Percentiles rank a stretch among this genome's conserved stretches.
Conservation (phyloP, 2,329 filamentous ascomycete species). For the Chrysosporium queenslandicum region DNA sequence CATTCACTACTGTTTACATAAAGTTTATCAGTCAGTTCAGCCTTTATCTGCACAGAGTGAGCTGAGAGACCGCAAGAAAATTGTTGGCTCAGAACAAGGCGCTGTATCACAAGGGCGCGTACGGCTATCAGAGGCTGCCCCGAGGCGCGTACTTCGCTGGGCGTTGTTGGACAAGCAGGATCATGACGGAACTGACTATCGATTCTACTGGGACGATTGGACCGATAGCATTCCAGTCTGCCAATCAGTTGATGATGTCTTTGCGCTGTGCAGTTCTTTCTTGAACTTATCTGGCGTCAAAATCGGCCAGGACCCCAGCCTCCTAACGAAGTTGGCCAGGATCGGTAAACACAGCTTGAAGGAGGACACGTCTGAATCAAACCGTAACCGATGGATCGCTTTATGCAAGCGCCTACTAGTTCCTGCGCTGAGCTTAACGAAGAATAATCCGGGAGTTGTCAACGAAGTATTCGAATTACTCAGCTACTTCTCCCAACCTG, state of each 20-base stretch:
- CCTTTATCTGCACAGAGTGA: slow-evolving; percentile 37
- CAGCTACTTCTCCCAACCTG: slow-evolving; percentile 62
- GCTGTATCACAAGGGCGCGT: slow-evolving; percentile 60
- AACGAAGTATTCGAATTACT: slow-evolving; percentile 81
- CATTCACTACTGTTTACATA: slow-evolving; percentile 67
- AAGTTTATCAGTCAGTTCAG: slow-evolving; percentile 52
- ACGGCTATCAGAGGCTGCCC: slow-evolving; percentile 48
- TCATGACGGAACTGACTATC: slow-evolving; percentile 65
- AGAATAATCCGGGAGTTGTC: slow-evolving; percentile 70
- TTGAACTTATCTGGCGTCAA: slow-evolving; percentile 78
- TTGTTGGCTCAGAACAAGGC: slow-evolving; percentile 52
- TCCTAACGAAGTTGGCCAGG: slow-evolving; percentile 72
- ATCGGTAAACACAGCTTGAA: slow-evolving; percentile 70
- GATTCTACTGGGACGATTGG: slow-evolving; percentile 98
- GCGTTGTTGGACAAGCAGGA: slow-evolving; percentile 70
- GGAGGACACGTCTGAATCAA: slow-evolving; percentile 59
- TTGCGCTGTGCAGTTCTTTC: slow-evolving; percentile 73
- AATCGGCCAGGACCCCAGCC: slow-evolving; percentile 69
- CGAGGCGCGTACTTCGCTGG: slow-evolving; percentile 68
- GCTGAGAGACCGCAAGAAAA: slow-evolving; percentile 42
- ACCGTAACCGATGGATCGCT: slow-evolving; percentile 70
- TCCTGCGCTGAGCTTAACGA: slow-evolving; percentile 76
- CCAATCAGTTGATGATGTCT: slow-evolving; percentile 80
- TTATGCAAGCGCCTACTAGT: slow-evolving; percentile 76
- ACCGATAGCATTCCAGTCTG: slow-evolving; percentile 85